Base-by-base conservation (phyloP, 2,329 filamentous ascomycete species). In the Alternaria sp. region DNA sequence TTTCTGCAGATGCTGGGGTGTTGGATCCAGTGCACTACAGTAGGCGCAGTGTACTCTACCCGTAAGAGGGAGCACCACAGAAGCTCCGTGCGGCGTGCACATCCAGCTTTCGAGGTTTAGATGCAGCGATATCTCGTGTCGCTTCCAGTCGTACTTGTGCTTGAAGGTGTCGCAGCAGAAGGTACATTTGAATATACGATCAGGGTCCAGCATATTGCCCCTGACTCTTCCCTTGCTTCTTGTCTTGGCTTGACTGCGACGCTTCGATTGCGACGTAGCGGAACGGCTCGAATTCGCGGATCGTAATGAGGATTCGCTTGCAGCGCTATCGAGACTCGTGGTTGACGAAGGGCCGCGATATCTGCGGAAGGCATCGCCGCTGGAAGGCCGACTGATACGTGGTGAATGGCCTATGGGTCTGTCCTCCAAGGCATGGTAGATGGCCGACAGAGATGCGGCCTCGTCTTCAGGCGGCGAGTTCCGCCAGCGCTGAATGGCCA, bases 391-490 rank as follows among this genome's bases (percentile, higher is more conserved):
- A 82, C 81, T 69, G 44, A 21, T 61, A 14, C 58, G 62, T 33
- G 47, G 60, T 15, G 64, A 60, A 5, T 44, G 45, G 25, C 50
- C 62, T 58, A 47, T 30, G 55, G 65, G 51, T 6, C 49, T 62
- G 25, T 63, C 62, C 25, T 75, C 80, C 47, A 90, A 80, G 68
- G 88, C 88, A 73, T 87, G 83, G 62, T 84, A 84, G 80, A 90
- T 90, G 79, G 87, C 88, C 44, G 84, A 85, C 46, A 88, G 83
- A 7, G 86, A 83, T 59, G 88, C 88, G 69, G 88, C 86, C 83
- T 90, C 88, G 80, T 90, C 83, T 79, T 90, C 88, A 25, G 88
- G 88, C 33, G 88, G 88, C 59, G 87, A 89, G 68, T 88, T 82
- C 71, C 89, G 85, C 88, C 88, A 90, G 82, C 88, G 82, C 79